These are phyloP conservation scores for Lactifluus echinatus DNA, from an alignment of 768 basidiomycete species.

Conservation along the genomic window DNA sequence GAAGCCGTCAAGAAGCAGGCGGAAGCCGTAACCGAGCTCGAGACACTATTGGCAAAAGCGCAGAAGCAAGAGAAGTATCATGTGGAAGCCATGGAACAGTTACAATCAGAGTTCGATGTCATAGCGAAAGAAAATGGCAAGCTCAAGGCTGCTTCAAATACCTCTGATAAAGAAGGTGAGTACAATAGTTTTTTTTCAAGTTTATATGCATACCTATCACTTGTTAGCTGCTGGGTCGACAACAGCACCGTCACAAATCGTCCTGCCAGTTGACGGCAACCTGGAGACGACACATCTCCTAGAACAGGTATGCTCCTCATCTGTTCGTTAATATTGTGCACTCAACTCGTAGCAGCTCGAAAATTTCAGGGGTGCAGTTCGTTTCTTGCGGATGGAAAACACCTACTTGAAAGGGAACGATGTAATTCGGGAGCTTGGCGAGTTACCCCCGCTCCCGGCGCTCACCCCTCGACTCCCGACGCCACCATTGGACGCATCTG, in stretches of 20 bases:
- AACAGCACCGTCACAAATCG: conserved; percentile 50
- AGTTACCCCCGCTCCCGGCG: conserved; percentile 57
- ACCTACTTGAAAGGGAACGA: conserved; percentile 90
- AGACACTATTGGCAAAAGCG: conserved; percentile 68
- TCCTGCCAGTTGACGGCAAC: conserved; percentile 62
- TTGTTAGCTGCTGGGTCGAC: conserved; percentile 35
- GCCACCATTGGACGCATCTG: conserved; percentile 59
- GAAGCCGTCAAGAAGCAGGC: conserved; percentile 88
- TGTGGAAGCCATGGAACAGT: conserved; percentile 88
- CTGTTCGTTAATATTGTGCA: not conserved
- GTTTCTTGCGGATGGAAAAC: conserved; percentile 91
- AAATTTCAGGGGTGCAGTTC: conserved; percentile 81
- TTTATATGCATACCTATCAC: conserved; percentile 11
- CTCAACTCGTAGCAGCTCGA: conserved; percentile 53
- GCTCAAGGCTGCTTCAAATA: conserved; percentile 58
- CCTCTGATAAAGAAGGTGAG: conserved; percentile 67
- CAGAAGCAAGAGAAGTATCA: conserved; percentile 85
- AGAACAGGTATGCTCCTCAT: conserved; percentile 56
- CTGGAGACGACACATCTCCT: conserved; percentile 81
- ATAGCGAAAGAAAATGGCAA: conserved; percentile 85
- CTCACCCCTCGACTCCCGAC: conserved; percentile 44
- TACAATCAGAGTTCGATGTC: conserved; percentile 80
- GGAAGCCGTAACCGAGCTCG: conserved; percentile 74
- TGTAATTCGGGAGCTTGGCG: conserved; percentile 71
- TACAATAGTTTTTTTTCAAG: conserved; percentile 1